Percentiles rank a stretch among this genome's conserved stretches.
Conservation (phyloP, 2,329 filamentous ascomycete genomes). For the Pseudophaeomoniella oleicola region DNA sequence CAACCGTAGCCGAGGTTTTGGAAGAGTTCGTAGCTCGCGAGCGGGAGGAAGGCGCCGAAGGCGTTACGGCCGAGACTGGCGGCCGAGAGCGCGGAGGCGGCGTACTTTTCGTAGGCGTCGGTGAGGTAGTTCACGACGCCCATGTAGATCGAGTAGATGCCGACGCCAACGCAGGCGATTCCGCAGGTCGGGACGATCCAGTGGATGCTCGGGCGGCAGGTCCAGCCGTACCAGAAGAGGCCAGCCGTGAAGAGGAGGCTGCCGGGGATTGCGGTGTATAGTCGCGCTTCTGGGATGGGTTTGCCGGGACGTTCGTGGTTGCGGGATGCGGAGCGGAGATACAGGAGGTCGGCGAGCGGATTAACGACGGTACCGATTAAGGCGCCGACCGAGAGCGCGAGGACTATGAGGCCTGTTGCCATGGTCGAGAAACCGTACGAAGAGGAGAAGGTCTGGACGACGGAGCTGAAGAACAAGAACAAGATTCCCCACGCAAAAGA, state of each 20-base stretch:
- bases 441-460: conserved; percentile 23
- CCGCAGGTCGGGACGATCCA: conserved; percentile 21
- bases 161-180: conserved; percentile 22
- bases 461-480: conserved; percentile 26
- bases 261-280: conserved; percentile 27
- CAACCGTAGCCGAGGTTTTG: conserved; percentile 25
- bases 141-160: conserved; percentile 29
- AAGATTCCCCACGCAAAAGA: conserved; percentile 29
- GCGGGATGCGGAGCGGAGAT: conserved; percentile 13
- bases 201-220: conserved; percentile 12
- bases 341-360: conserved; percentile 20
- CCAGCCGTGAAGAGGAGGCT: conserved; percentile 20
- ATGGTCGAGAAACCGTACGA: conserved; percentile 21
- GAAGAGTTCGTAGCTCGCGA: conserved; percentile 26
- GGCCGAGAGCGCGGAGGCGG: conserved; percentile 30
- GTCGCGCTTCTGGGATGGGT: conserved; percentile 27
- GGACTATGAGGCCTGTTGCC: conserved; percentile 23
- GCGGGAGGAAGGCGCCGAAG: conserved; percentile 31
- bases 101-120: conserved; percentile 33
- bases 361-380: conserved; percentile 26
- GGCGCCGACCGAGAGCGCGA: conserved; percentile 27
- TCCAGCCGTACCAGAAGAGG: conserved; percentile 23
- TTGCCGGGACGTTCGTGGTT: conserved; percentile 23
- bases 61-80: conserved; percentile 29
- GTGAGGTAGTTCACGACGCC: conserved; percentile 34